Percentiles rank a stretch among this genome's conserved stretches.
phyloP scores from a whole-genome alignment of 441 rosid species.

The Corymbia citriodora region DNA sequence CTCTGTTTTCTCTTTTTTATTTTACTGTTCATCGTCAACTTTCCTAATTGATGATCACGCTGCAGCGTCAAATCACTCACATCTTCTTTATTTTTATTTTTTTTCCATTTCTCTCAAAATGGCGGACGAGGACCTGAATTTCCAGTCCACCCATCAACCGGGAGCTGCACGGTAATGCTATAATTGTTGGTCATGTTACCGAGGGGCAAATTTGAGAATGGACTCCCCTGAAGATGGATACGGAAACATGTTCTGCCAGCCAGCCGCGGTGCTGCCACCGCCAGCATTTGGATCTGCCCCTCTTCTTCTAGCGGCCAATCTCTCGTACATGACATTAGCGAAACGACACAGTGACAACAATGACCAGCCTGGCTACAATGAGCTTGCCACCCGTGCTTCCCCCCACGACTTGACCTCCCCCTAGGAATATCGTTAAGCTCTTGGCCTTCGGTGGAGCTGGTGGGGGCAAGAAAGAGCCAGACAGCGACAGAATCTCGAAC shows the following conservation, averaged over 20 bases:
- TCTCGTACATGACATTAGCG: not conserved
- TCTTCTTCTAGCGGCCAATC: not conserved
- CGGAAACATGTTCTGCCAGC: slow-evolving; percentile 22
- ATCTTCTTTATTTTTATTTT: no score
- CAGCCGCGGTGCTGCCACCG: no score
- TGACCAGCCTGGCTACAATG: not conserved
- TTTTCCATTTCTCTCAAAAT: slow-evolving; percentile 26
- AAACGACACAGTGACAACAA: not conserved
- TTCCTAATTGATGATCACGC: no score
- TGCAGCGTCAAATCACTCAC: no score
- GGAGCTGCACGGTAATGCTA: slow-evolving; percentile 40
- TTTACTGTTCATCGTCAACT: no score
- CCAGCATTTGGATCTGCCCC: not conserved
- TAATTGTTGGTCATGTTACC: slow-evolving; percentile 21
- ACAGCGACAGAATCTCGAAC: not conserved
- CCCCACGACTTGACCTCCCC: not conserved
- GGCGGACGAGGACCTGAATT: slow-evolving; percentile 56
- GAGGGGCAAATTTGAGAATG: slow-evolving; percentile 69
- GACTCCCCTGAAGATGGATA: slow-evolving; percentile 67
- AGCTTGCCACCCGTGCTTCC: not conserved
- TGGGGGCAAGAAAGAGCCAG: not conserved
- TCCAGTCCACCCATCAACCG: slow-evolving; percentile 81
- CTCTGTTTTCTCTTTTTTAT: no score
- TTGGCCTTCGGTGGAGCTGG: not conserved
- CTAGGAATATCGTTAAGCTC: not conserved